Conservation (phyloP, 768 basidiomycete species). For the Termitomyces sp. region DNA sequence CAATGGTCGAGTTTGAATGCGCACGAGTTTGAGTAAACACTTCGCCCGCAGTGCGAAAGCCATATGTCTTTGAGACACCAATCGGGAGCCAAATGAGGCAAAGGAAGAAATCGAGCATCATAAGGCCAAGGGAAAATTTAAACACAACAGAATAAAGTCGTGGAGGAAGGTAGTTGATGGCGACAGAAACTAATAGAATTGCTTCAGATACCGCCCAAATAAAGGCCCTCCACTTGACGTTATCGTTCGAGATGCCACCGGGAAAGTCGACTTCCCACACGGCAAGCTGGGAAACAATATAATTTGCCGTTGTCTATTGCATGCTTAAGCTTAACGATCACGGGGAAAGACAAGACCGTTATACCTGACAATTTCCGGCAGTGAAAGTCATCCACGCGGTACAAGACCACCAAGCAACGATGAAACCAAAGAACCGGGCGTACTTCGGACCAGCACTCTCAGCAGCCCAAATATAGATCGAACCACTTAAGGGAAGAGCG, state of each 20-base stretch:
- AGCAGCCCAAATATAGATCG: slow-evolving; percentile 94
- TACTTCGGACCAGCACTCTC: slow-evolving; percentile 89
- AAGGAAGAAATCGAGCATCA: slow-evolving; percentile 85
- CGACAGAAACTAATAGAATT: slow-evolving; percentile 65
- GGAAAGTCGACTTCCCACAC: slow-evolving; percentile 84
- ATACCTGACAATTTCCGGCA: slow-evolving; percentile 83
- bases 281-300: slow-evolving; percentile 78
- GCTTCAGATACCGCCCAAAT: slow-evolving; percentile 82
- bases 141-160: slow-evolving; percentile 72
- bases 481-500: slow-evolving; percentile 81
- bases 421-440: slow-evolving; percentile 81
- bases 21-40: slow-evolving; percentile 80
- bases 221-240: slow-evolving; percentile 82
- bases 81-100: slow-evolving; percentile 92
- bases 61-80: slow-evolving; percentile 84
- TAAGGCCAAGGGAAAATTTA: slow-evolving; percentile 67
- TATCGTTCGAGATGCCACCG: slow-evolving; percentile 66
- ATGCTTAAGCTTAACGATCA: not conserved
- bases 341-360: slow-evolving; percentile 11
- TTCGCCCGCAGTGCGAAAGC: slow-evolving; percentile 79
- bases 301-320: slow-evolving; percentile 79
- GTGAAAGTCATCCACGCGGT: slow-evolving; percentile 97
- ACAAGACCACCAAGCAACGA: slow-evolving; percentile 91
- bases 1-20: slow-evolving; percentile 21
- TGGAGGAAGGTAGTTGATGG: slow-evolving; percentile 85